Percentiles rank a stretch among this genome's conserved stretches.
Evolutionary conservation across 495 filamentous ascomycete genomes (phyloP).

Genomic region (Oleoguttula mirabilis): DNA sequence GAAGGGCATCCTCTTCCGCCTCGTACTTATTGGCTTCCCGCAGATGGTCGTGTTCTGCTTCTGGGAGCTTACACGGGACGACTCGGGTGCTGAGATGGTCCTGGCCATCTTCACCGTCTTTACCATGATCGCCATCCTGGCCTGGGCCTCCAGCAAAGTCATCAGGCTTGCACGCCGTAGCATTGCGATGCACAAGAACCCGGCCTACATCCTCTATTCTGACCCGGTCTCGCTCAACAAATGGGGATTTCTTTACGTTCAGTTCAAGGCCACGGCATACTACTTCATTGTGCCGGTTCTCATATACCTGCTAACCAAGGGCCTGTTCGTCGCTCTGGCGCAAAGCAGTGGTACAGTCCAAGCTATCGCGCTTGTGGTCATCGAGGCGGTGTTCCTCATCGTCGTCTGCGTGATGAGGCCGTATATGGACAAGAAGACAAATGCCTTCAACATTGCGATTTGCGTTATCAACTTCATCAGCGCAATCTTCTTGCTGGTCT

Average conservation of each 20-base stretch:
- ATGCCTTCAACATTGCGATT: conserved; percentile 92
- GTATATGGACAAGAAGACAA: conserved; percentile 99
- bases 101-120: conserved; percentile 84
- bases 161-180: conserved; percentile 79
- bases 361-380: conserved; percentile 71
- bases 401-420: conserved; percentile 68
- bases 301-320: conserved; percentile 69
- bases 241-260: conserved; percentile 97
- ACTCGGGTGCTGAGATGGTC: conserved; percentile 79
- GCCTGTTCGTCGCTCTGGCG: conserved; percentile 78
- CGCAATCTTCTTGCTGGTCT: conserved; percentile 80
- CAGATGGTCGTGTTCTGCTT: conserved; percentile 85
- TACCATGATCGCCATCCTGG: conserved; percentile 65
- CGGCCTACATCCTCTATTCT: conserved; percentile 93
- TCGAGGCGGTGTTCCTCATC: conserved; percentile 75
- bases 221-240: conserved; percentile 88
- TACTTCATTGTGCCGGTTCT: conserved; percentile 87
- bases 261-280: conserved; percentile 92
- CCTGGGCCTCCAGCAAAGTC: conserved; percentile 82
- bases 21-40: conserved; percentile 85
- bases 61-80: conserved; percentile 81
- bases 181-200: conserved; percentile 85
- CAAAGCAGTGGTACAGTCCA: conserved; percentile 66
- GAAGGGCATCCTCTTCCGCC: conserved; percentile 83
- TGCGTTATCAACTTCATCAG: conserved; percentile 83